Conservation (phyloP, 2,329 filamentous ascomycete species). For the Periconia digitata region DNA sequence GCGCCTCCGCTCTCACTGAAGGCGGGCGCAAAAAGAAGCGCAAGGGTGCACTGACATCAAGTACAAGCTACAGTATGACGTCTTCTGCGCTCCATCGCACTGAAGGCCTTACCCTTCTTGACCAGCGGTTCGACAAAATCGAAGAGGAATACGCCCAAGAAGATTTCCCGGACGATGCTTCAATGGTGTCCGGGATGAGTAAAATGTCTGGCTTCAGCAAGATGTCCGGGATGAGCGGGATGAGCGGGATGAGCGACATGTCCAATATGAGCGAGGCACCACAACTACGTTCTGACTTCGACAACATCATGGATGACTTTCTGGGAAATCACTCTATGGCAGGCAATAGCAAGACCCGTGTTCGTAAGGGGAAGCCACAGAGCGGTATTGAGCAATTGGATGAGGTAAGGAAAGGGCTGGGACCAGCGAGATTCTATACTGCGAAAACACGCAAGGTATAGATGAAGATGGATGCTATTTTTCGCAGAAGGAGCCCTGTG, state of each 20-base stretch:
- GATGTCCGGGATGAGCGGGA: conserved; percentile 29
- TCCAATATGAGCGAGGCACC: conserved; percentile 44
- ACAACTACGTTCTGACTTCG: conserved; percentile 75
- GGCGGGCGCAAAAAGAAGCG: conserved; percentile 89
- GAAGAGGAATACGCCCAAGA: conserved; percentile 72
- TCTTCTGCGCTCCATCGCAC: conserved; percentile 85
- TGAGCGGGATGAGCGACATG: conserved; percentile 37
- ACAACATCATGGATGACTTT: conserved; percentile 92
- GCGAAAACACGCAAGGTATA: conserved; percentile 21
- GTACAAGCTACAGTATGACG: conserved; percentile 88
- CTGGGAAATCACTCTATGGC: conserved; percentile 71
- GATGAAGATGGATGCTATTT: conserved; percentile 2
- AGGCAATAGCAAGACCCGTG: conserved; percentile 68
- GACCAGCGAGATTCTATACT: conserved; percentile 66
- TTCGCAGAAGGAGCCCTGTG: not conserved
- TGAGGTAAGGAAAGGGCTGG: conserved; percentile 79
- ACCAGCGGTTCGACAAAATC: conserved; percentile 87
- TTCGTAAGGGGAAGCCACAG: conserved; percentile 79
- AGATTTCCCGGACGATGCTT: conserved; percentile 47
- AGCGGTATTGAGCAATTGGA: conserved; percentile 87
- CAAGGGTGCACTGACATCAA: conserved; percentile 87
- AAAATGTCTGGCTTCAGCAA: conserved; percentile 53
- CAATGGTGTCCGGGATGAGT: conserved; percentile 51
- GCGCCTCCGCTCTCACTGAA: conserved; percentile 66
- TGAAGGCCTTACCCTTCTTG: conserved; percentile 80